These are phyloP conservation scores for Cyberlindnera sargentensis DNA, from an alignment of 805 yeast genomes.

Conservation along the genomic window DNA sequence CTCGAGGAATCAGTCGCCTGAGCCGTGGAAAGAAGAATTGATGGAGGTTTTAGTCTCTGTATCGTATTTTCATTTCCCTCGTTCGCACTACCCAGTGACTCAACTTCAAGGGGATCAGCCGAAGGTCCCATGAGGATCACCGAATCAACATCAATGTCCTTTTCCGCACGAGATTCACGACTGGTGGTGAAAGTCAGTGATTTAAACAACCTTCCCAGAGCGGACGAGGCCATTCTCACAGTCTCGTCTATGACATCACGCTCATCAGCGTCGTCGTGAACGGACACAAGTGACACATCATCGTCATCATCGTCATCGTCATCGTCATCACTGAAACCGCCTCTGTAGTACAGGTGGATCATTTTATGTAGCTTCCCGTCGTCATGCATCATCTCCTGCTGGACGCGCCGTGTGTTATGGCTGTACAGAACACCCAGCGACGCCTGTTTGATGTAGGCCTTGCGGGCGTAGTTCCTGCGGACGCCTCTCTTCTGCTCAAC, in stretches of 20 bases:
- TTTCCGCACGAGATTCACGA: too few relatives aligned
- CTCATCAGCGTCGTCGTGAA: neutral
- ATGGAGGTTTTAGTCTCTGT: too few relatives aligned
- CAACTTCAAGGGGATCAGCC: too few relatives aligned
- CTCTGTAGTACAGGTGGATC: slow-evolving; percentile 3
- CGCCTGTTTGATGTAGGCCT: neutral
- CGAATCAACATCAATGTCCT: too few relatives aligned
- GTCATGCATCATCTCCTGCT: neutral
- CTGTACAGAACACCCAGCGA: neutral
- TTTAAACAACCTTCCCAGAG: too few relatives aligned
- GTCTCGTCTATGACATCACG: neutral
- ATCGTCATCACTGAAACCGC: slow-evolving; percentile 1
- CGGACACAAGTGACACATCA: neutral
- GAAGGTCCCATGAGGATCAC: too few relatives aligned
- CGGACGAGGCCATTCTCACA: too few relatives aligned
- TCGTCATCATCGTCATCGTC: slow-evolving; percentile 1
- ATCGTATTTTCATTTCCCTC: too few relatives aligned
- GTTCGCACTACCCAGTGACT: too few relatives aligned
- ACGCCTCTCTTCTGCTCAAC: slow-evolving; percentile 28
- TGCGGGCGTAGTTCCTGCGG: slow-evolving; percentile 14
- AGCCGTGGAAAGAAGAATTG: too few relatives aligned
- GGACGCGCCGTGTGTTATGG: neutral
- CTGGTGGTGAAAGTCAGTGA: too few relatives aligned
- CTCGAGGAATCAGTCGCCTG: neutral
- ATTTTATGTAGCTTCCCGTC: slow-evolving; percentile 3